Evolutionary conservation across 495 filamentous ascomycete genomes (phyloP).

Genomic region (Daldinia decipiens): DNA sequence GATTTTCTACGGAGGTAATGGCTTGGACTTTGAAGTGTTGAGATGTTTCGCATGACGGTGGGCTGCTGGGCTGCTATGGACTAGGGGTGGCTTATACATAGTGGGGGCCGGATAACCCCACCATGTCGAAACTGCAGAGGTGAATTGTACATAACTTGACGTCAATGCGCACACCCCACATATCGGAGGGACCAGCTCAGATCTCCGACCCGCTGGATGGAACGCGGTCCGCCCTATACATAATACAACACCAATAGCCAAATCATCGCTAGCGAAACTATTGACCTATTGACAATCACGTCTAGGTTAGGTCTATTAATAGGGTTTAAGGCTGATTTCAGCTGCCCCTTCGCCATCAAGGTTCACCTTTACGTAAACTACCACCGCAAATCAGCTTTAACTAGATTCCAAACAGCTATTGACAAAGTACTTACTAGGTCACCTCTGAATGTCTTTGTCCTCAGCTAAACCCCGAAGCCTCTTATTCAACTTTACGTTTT

Average conservation of each 20-base stretch:
- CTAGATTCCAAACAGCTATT: background rate
- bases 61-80: constrained; percentile 43
- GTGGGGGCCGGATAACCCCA: constrained; percentile 41
- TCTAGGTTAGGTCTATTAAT: constrained; percentile 21
- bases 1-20: constrained; percentile 37
- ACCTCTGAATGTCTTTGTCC: background rate
- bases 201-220: constrained; percentile 26
- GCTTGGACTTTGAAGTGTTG: constrained; percentile 39
- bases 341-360: constrained; percentile 33
- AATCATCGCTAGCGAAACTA: constrained; percentile 30
- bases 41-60: constrained; percentile 46
- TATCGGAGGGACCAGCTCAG: constrained; percentile 13
- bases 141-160: constrained; percentile 29
- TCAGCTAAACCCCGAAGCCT: background rate
- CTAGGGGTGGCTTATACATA: constrained; percentile 34
- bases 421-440: too few species aligned
- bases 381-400: background rate
- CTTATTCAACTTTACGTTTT: background rate
- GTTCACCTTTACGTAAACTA: constrained; percentile 18
- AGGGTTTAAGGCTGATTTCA: constrained; percentile 23
- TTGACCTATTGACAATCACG: constrained; percentile 12
- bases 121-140: constrained; percentile 2
- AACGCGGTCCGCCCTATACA: constrained; percentile 9
- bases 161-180: constrained; percentile 27
- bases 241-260: constrained; percentile 17